Conservation (phyloP, 2,329 filamentous ascomycete genomes). For the Ophiosphaerella korrae region DNA sequence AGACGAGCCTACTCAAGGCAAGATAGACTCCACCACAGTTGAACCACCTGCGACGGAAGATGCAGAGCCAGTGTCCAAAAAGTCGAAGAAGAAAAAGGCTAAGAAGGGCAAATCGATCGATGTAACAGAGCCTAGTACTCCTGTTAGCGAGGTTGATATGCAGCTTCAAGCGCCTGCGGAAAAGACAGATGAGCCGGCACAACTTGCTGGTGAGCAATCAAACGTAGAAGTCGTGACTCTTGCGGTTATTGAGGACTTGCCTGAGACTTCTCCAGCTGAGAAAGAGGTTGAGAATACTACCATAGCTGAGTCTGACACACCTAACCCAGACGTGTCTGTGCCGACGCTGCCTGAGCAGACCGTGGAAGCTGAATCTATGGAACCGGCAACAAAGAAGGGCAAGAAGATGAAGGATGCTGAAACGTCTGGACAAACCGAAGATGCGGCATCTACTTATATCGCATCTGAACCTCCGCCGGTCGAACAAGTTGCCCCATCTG, state of each 20-base stretch:
- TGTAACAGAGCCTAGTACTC: conserved; percentile 12
- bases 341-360: neutral
- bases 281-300: neutral
- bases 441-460: neutral
- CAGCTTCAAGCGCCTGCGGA: conserved; percentile 8
- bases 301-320: neutral
- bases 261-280: neutral
- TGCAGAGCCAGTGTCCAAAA: conserved; percentile 45
- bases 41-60: conserved; percentile 11
- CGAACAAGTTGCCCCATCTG: neutral
- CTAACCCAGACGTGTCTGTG: conserved; percentile 2
- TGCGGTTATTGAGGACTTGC: neutral
- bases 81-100: conserved; percentile 50
- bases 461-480: neutral
- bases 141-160: conserved; percentile 5
- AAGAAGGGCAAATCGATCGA: neutral
- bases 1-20: neutral
- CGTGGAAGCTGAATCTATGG: conserved; percentile 7
- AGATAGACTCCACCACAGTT: neutral
- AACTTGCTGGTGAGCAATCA: neutral
- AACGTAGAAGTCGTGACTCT: neutral
- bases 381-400: conserved; percentile 20
- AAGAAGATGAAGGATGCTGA: conserved; percentile 18
- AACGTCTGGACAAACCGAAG: neutral
- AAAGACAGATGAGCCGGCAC: neutral